A percentile compares a stretch with the other conserved stretches of the same genome.
phyloP scores from a whole-genome alignment of 441 rosid genomes.

The Metrosideros polymorpha region DNA sequence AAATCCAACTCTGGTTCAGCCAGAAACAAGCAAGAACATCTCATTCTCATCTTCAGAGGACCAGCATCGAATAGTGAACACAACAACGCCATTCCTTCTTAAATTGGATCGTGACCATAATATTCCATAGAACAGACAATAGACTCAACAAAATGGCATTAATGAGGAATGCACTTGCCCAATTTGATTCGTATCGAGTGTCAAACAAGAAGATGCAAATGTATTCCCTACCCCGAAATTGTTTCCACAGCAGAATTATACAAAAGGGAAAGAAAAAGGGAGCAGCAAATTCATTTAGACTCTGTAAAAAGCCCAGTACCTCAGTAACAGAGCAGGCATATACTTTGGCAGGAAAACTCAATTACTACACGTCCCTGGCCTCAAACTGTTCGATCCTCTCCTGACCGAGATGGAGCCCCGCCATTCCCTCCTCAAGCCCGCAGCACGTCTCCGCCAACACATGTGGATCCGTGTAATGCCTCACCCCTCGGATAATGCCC shows the following conservation, averaged over 20 bases:
- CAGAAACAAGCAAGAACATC: neutral
- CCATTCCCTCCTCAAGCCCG: constrained; percentile 43
- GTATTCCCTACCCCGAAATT: neutral
- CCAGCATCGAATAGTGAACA: neutral
- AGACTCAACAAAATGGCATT: neutral
- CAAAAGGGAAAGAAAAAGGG: neutral
- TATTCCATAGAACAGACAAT: neutral
- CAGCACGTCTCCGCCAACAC: constrained; percentile 54
- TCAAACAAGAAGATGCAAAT: neutral
- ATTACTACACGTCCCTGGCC: constrained; percentile 6
- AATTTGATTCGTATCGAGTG: neutral
- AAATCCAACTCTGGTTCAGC: neutral
- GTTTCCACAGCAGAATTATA: neutral
- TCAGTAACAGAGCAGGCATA: neutral
- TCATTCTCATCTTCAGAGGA: neutral
- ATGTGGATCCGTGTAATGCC: constrained; percentile 79
- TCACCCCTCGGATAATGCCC: constrained; percentile 65
- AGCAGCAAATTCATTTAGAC: neutral
- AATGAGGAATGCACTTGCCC: neutral
- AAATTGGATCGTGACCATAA: neutral
- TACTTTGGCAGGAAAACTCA: neutral
- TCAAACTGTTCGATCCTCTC: constrained; percentile 45
- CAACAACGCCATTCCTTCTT: neutral
- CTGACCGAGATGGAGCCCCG: constrained; percentile 30
- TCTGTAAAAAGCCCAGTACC: neutral